A percentile compares a stretch with the other conserved stretches of the same genome.
These are phyloP conservation scores for Cladosporium sp. DNA, from an alignment of 2,329 filamentous ascomycete species.

Conservation along the genomic window DNA sequence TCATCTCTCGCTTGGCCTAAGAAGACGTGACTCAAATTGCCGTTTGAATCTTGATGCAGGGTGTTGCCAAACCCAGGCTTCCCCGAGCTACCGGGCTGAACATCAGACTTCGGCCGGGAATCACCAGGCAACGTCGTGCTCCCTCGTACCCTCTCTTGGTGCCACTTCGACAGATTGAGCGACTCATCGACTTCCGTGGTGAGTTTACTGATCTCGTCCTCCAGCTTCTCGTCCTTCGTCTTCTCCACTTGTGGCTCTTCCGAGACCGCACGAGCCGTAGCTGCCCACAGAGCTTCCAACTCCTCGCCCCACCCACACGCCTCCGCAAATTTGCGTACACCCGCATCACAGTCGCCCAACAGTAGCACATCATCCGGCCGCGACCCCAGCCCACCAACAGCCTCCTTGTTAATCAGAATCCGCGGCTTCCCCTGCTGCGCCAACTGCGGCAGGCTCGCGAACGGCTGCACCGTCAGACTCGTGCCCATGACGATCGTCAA, in stretches of 20 bases:
- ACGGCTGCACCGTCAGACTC: conserved; percentile 80
- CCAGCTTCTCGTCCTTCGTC: conserved; percentile 50
- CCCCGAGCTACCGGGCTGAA: conserved; percentile 5
- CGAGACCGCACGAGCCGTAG: conserved; percentile 51
- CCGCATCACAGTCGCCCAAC: conserved; percentile 75
- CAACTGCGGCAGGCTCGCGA: conserved; percentile 69
- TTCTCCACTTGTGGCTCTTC: conserved; percentile 24
- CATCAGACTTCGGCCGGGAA: neutral
- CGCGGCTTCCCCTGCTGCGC: conserved; percentile 60
- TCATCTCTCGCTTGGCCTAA: neutral
- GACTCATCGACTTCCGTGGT: conserved; percentile 54
- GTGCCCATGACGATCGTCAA: conserved; percentile 83
- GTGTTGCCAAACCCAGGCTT: neutral
- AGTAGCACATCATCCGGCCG: conserved; percentile 77
- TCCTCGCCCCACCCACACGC: conserved; percentile 81
- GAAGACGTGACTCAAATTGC: conserved; percentile 5
- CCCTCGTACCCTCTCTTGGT: conserved; percentile 33
- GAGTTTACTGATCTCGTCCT: conserved; percentile 53
- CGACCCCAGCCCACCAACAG: conserved; percentile 70
- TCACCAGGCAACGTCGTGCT: neutral
- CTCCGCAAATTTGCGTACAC: conserved; percentile 70
- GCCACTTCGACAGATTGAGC: conserved; percentile 42
- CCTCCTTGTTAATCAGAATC: conserved; percentile 80
- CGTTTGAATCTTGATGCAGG: conserved; percentile 1
- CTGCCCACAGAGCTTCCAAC: conserved; percentile 68